Evolutionary conservation across 2,329 filamentous ascomycete genomes (phyloP), one percentile per base, ranked within the genome.

Genomic region (Lojkania enalia): DNA sequence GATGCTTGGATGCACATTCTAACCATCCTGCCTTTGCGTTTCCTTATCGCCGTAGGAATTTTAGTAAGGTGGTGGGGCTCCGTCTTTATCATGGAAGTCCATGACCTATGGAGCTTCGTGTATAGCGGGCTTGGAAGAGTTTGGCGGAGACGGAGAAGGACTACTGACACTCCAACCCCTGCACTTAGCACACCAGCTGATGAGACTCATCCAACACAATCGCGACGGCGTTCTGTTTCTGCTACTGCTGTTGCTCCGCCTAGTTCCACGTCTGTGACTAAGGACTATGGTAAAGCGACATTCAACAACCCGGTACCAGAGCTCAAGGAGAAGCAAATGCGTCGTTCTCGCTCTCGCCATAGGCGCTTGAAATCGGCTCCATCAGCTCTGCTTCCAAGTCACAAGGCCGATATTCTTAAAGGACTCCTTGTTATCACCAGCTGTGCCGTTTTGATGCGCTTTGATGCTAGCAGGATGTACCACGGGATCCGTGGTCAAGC

Each of bases 1-100:
- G 94, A 99, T 67, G 88, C 92, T 1, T 99, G 92, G 90, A 80
- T 99, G 1, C 94, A 96, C 71, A 95, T 90, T 0, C 95, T 99
- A 59, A 99, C 94, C 0, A 96, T 99, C 33, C 75, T 99, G 0
- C 94, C 94, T 0, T 79, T 99, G 47, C 82, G 94, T 2, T 97
- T 99, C 58, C 69, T 87, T 42, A 87, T 91, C 46, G 92, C 94
- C 1, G 60, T 92, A 0, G 83, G 82, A 15, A 84, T 97, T 2
- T 73, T 99, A 19, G 68, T 83, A 7, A 80, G 82, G 48, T 97
- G 91, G 79, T 95, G 89, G 88, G 77, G 71, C 2, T 82, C 86
- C 23, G 81, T 90, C 16, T 56, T 92, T 2, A 77, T 77, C 3
- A 87, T 85, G 52, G 92, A 97, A 67, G 75, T 78, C 1, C 78